Percentiles rank a stretch among this genome's conserved stretches.
Conservation (phyloP, 2,329 filamentous ascomycete species). For the Nigrospora sphaerica region DNA sequence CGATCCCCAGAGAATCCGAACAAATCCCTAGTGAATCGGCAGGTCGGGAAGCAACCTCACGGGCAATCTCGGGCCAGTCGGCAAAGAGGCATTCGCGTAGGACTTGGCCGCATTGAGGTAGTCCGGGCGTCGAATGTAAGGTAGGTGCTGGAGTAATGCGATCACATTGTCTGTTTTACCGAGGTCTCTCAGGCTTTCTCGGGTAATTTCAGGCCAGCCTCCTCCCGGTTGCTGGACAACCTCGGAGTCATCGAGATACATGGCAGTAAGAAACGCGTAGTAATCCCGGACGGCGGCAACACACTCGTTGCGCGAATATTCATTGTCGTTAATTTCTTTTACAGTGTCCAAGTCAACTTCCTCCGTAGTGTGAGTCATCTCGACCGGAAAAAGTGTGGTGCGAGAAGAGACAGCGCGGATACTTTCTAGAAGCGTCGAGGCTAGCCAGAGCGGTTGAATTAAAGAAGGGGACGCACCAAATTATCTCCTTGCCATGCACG, state of each 20-base stretch:
- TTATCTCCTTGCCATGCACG: too few species aligned
- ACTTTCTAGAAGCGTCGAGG: too few species aligned
- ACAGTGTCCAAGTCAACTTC: too few species aligned
- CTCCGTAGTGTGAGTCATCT: too few species aligned
- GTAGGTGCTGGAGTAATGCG: background rate
- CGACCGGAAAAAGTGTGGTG: too few species aligned
- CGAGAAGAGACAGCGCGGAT: too few species aligned
- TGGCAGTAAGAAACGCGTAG: conserved; percentile 17
- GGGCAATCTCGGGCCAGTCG: background rate
- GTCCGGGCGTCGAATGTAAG: background rate
- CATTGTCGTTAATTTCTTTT: background rate
- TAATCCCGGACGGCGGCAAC: conserved; percentile 15
- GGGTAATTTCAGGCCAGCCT: conserved; percentile 20
- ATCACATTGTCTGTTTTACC: conserved; percentile 2
- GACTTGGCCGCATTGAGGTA: background rate
- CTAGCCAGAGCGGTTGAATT: too few species aligned
- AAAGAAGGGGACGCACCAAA: too few species aligned
- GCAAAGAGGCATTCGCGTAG: background rate
- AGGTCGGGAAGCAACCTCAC: background rate
- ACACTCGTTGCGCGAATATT: conserved; percentile 13
- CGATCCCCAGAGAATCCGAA: background rate
- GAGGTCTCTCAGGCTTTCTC: background rate
- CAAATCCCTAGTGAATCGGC: background rate
- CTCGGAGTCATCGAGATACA: conserved; percentile 15
- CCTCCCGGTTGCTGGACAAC: conserved; percentile 15